These are phyloP conservation scores for Solanum aculeatissimum DNA, from an alignment of 305 asterid species.

Conservation along the genomic window DNA sequence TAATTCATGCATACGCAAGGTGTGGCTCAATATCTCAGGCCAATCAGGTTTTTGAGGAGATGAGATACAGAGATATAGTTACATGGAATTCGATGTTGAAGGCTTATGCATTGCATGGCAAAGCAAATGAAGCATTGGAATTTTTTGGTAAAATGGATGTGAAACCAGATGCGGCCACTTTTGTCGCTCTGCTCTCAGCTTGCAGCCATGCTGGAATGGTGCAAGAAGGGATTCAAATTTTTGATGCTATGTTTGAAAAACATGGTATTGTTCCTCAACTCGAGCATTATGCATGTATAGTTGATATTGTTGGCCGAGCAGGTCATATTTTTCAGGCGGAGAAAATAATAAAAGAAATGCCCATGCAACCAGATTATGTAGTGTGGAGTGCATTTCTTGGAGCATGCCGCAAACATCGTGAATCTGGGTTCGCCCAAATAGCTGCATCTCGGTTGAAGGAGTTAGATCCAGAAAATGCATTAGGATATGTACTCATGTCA, in stretches of 20 bases:
- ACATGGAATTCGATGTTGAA: constrained; percentile 80
- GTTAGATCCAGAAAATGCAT: constrained; percentile 60
- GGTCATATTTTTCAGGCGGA: constrained; percentile 53
- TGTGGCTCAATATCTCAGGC: constrained; percentile 53
- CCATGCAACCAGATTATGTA: constrained; percentile 51
- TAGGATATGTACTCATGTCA: constrained; percentile 62
- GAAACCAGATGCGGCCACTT: constrained; percentile 53
- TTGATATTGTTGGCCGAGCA: constrained; percentile 71
- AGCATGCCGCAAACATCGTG: constrained; percentile 75
- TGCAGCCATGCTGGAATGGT: constrained; percentile 94
- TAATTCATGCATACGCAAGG: constrained; percentile 66
- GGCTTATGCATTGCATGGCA: constrained; percentile 71
- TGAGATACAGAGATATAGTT: constrained; percentile 51
- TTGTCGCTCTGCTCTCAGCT: constrained; percentile 69
- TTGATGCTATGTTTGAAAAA: constrained; percentile 34
- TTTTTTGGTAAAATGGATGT: constrained; percentile 42
- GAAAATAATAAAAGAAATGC: constrained; percentile 45
- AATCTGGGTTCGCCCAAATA: constrained; percentile 36
- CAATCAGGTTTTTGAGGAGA: constrained; percentile 41
- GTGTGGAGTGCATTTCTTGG: constrained; percentile 83
- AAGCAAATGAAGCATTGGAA: constrained; percentile 35
- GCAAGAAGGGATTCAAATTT: constrained; percentile 49
- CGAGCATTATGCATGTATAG: constrained; percentile 82
- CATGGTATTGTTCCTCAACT: constrained; percentile 68
- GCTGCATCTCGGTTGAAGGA: constrained; percentile 58